Conservation (phyloP, 2,329 filamentous ascomycete genomes). For the Calonectria hawksworthii region DNA sequence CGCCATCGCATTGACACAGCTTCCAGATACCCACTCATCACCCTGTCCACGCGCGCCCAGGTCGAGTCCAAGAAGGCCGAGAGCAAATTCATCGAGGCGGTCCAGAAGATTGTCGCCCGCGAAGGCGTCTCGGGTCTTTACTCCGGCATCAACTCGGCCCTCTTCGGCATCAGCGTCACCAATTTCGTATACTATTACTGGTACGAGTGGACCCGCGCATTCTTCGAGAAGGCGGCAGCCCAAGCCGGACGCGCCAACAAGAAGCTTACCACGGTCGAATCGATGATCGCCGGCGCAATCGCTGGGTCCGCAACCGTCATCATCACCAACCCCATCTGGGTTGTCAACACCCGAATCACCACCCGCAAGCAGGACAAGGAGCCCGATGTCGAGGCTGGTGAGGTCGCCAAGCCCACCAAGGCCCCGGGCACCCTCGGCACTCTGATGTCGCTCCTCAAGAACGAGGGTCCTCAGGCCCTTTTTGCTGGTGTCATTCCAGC, state of each 20-base stretch:
- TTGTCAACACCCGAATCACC: slow-evolving; percentile 98
- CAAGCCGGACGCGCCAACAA: slow-evolving; percentile 80
- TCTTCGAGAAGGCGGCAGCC: slow-evolving; percentile 84
- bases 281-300: slow-evolving; percentile 94
- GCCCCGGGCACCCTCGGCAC: slow-evolving; percentile 84
- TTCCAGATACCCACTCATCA: slow-evolving; percentile 91
- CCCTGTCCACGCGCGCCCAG: slow-evolving; percentile 95
- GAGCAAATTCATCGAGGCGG: slow-evolving; percentile 85
- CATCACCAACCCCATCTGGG: slow-evolving; percentile 99
- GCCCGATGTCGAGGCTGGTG: slow-evolving; percentile 58
- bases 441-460: slow-evolving; percentile 81
- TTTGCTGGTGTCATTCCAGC: slow-evolving; percentile 95
- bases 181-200: slow-evolving; percentile 99
- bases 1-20: slow-evolving; percentile 23
- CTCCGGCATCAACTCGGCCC: slow-evolving; percentile 90
- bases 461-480: slow-evolving; percentile 87
- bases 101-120: slow-evolving; percentile 88
- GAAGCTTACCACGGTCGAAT: slow-evolving; percentile 91
- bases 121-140: slow-evolving; percentile 93
- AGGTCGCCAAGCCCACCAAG: slow-evolving; percentile 56
- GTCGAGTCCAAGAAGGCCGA: slow-evolving; percentile 96
- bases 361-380: slow-evolving; percentile 77
- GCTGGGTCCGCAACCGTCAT: slow-evolving; percentile 95
- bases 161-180: slow-evolving; percentile 98
- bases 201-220: slow-evolving; percentile 96